Percentiles rank a stretch among this genome's conserved stretches.
These are phyloP conservation scores for Quercus phellos DNA, from an alignment of 331 rosid species.

Conservation along the genomic window DNA sequence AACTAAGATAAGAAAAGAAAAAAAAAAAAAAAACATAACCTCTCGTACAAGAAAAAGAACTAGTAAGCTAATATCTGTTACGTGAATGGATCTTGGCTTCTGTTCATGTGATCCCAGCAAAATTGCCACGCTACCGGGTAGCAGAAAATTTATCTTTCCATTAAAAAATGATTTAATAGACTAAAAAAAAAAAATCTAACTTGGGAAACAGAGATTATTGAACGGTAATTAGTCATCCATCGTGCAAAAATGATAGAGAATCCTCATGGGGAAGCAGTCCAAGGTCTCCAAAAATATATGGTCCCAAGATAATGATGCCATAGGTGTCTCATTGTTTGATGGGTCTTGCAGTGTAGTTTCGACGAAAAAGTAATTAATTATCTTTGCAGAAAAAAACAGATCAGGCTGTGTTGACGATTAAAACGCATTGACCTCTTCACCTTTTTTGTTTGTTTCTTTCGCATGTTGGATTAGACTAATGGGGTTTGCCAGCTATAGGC, in stretches of 20 bases:
- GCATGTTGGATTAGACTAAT: slow-evolving; percentile 21
- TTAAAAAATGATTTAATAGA: slow-evolving; percentile 19
- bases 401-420: slow-evolving; percentile 15
- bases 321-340: slow-evolving; percentile 12
- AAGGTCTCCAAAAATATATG: slow-evolving; percentile 1
- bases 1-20: too few species aligned
- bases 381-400: slow-evolving; percentile 18
- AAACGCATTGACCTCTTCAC: slow-evolving; percentile 47
- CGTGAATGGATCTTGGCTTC: too few species aligned
- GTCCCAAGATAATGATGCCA: slow-evolving; percentile 32
- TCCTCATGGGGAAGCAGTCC: slow-evolving; percentile 24
- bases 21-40: too few species aligned
- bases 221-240: slow-evolving; percentile 19
- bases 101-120: too few species aligned
- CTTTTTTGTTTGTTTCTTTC: slow-evolving; percentile 48
- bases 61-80: too few species aligned
- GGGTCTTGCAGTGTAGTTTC: slow-evolving; percentile 19
- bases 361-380: not conserved
- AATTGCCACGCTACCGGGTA: too few species aligned
- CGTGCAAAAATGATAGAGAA: slow-evolving; percentile 25
- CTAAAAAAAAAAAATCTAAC: slow-evolving; percentile 35
- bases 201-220: slow-evolving; percentile 28
- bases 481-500: slow-evolving; percentile 49
- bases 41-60: too few species aligned
- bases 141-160: too few species aligned